Conservation (phyloP, 2,329 filamentous ascomycete species). For the Trichoderma cornu-damae region DNA sequence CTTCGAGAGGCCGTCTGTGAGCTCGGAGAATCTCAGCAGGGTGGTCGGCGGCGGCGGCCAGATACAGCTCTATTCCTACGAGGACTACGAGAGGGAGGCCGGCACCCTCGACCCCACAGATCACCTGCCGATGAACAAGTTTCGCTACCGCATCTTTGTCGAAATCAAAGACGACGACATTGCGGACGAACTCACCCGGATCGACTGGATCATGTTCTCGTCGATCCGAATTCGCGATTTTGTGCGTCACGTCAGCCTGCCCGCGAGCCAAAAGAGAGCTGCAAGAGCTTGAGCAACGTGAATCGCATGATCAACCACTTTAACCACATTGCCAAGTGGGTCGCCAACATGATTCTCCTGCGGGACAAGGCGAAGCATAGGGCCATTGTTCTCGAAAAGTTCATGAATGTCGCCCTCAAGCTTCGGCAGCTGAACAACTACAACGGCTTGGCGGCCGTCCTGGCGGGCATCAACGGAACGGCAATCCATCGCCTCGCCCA, state of each 20-base stretch:
- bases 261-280: slow-evolving; percentile 64
- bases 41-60: slow-evolving; percentile 39
- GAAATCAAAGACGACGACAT: slow-evolving; percentile 77
- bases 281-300: slow-evolving; percentile 74
- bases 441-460: slow-evolving; percentile 87
- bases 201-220: slow-evolving; percentile 98
- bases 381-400: slow-evolving; percentile 86
- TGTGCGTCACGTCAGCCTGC: slow-evolving; percentile 81
- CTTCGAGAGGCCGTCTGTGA: slow-evolving; percentile 42
- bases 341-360: slow-evolving; percentile 77
- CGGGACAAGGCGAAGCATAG: slow-evolving; percentile 95
- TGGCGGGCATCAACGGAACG: slow-evolving; percentile 86
- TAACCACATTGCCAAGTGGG: slow-evolving; percentile 79
- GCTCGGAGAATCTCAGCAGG: slow-evolving; percentile 41
- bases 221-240: slow-evolving; percentile 90
- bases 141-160: slow-evolving; percentile 88
- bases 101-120: slow-evolving; percentile 64
- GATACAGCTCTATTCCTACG: slow-evolving; percentile 60
- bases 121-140: slow-evolving; percentile 68
- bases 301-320: slow-evolving; percentile 93
- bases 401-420: slow-evolving; percentile 84
- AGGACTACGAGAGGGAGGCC: slow-evolving; percentile 77
- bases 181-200: slow-evolving; percentile 85
- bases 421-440: slow-evolving; percentile 93
- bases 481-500: slow-evolving; percentile 77